A percentile compares a stretch with the other conserved stretches of the same genome.
These are phyloP conservation scores for Phlegmacium glaucopus DNA, from an alignment of 768 basidiomycete genomes.

Conservation along the genomic window DNA sequence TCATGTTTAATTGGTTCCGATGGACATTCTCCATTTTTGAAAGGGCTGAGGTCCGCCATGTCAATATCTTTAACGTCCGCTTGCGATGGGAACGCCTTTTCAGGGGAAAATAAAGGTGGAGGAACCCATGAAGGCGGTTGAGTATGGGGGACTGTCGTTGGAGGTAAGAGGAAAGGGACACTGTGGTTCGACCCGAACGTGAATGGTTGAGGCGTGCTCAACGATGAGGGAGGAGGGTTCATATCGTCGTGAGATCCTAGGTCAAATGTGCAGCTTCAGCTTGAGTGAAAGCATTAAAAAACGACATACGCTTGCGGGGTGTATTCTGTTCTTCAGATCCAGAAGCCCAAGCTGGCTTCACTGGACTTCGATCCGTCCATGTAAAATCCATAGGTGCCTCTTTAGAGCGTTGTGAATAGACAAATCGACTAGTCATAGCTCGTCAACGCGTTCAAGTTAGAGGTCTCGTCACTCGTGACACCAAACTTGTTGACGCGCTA, in stretches of 20 bases:
- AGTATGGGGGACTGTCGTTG: slow-evolving; percentile 35
- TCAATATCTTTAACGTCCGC: slow-evolving; percentile 65
- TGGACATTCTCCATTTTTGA: slow-evolving; percentile 29
- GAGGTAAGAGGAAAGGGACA: slow-evolving; percentile 70
- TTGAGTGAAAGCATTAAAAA: neutral
- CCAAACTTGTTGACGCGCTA: slow-evolving; percentile 34
- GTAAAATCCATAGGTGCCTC: slow-evolving; percentile 92
- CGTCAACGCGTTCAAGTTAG: neutral
- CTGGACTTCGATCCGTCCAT: slow-evolving; percentile 64
- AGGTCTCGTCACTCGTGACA: too few relatives aligned
- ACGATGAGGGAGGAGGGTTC: slow-evolving; percentile 42
- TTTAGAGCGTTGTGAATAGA: slow-evolving; percentile 47
- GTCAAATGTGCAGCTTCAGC: slow-evolving; percentile 4
- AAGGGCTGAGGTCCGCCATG: slow-evolving; percentile 70
- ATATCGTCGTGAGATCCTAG: slow-evolving; percentile 39
- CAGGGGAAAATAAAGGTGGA: slow-evolving; percentile 54
- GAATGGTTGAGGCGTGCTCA: slow-evolving; percentile 36
- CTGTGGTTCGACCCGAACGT: slow-evolving; percentile 64
- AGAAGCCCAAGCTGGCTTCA: slow-evolving; percentile 58
- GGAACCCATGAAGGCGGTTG: slow-evolving; percentile 65
- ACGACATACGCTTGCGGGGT: slow-evolving; percentile 63
- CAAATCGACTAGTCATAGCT: slow-evolving; percentile 14
- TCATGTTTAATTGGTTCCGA: slow-evolving; percentile 29
- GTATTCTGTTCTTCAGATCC: slow-evolving; percentile 44
- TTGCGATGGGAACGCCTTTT: slow-evolving; percentile 51